Base-by-base conservation (phyloP, 371 early-diverging fungal genomes). In the Zancudomyces culisetae region DNA sequence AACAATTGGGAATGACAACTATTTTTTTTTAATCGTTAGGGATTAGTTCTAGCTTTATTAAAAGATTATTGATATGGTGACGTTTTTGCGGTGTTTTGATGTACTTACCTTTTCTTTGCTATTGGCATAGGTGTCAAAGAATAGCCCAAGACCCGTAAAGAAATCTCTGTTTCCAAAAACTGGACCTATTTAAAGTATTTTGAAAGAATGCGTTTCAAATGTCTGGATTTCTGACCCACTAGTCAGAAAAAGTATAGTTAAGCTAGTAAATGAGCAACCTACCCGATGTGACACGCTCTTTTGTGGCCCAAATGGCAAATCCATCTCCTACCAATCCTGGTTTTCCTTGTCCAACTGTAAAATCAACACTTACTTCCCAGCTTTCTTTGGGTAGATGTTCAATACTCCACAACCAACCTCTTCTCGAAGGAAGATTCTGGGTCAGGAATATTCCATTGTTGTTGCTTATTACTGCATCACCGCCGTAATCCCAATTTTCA, bases 51-150 rank as follows among this genome's bases (percentile, higher is more conserved):
- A n/a, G n/a, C n/a, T n/a, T n/a, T n/a, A n/a, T n/a, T n/a, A n/a
- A n/a, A n/a, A n/a, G n/a, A n/a, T n/a, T n/a, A n/a, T n/a, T n/a
- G n/a, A n/a, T n/a, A n/a, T n/a, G n/a, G n/a, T n/a, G n/a, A n/a
- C n/a, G n/a, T n/a, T n/a, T n/a, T n/a, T n/a, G n/a, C n/a, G n/a
- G n/a, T n/a, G n/a, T 10, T 6, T 35, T 10, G 59, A 19, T 6
- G 12, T 6, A n/a, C 8, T 51, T 51, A 51, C 51, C 27, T 57
- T 66, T 54, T 85, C 81, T 51, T 79, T 64, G 51, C 80, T 74
- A 61, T 97, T 97, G 52, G 86, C 77, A 66, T 90, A 95, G 26
- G 96, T 92, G 66, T 95, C 98, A 60, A 97, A 91, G 58, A 95
- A 87, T 50, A 97, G 56, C 29, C 94, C 96, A 18, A 97, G 73